Conservation (phyloP, 345 rosid genomes). For the Salix brachista region DNA sequence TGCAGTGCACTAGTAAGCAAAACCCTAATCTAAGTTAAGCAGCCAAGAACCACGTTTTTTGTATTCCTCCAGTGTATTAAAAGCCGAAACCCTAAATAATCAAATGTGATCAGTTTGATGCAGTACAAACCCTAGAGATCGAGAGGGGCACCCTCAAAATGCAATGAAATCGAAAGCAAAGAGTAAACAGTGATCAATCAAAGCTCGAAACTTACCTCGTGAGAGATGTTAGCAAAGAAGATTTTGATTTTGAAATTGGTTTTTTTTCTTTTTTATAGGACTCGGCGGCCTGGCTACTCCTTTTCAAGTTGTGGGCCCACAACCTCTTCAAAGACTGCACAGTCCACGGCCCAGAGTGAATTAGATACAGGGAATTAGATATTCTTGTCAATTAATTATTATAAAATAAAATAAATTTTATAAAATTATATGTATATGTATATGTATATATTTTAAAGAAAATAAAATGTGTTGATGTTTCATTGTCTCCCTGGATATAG, state of each 20-base stretch:
- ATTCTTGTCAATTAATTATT: too few species aligned
- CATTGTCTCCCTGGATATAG: too few species aligned
- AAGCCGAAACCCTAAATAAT: slow-evolving; percentile 2
- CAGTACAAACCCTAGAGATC: neutral
- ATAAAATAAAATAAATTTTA: too few species aligned
- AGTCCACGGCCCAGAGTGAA: neutral
- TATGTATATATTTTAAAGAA: too few species aligned
- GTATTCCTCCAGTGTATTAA: neutral
- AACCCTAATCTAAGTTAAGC: neutral
- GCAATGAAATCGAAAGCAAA: neutral
- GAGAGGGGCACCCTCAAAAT: neutral
- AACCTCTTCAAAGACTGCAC: neutral
- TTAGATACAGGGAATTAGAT: neutral
- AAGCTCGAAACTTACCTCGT: neutral
- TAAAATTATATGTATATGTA: too few species aligned
- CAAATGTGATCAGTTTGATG: neutral
- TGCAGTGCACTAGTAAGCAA: neutral
- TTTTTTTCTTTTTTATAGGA: neutral
- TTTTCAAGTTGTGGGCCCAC: neutral
- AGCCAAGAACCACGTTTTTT: neutral
- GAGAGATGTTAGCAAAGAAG: neutral
- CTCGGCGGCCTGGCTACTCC: too few species aligned
- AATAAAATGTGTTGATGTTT: too few species aligned
- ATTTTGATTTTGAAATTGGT: neutral
- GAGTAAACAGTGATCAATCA: neutral